Evolutionary conservation across 1,284 basidiomycete genomes (phyloP).

Genomic region (Jaminaea rosea): DNA sequence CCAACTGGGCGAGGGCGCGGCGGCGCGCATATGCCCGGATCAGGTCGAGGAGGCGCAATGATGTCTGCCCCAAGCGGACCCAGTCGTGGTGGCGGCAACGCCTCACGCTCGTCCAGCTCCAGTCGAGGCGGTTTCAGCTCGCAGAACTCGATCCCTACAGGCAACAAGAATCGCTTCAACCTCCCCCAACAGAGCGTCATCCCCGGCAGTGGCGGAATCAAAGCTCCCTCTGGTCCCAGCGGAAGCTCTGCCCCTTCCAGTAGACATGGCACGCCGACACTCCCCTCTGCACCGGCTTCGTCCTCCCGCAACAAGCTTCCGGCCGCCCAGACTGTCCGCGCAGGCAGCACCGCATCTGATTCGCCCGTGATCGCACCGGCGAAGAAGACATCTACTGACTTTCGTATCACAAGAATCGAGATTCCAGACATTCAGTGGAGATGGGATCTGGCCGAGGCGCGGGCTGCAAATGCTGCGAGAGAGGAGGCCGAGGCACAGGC

Average conservation of each 20-base stretch:
- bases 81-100: too few relatives aligned
- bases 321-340: neutral
- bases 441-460: conserved; percentile 15
- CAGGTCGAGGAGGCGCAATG: too few relatives aligned
- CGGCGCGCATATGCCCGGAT: too few relatives aligned
- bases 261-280: too few relatives aligned
- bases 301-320: neutral
- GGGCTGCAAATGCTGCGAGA: conserved; percentile 4
- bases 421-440: conserved; percentile 28
- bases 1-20: too few relatives aligned
- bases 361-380: conserved; percentile 2
- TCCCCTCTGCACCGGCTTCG: too few relatives aligned
- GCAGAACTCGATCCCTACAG: conserved; percentile 15
- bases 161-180: neutral
- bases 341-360: conserved; percentile 4
- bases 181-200: too few relatives aligned
- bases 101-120: neutral
- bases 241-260: too few relatives aligned
- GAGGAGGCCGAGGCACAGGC: conserved; percentile 11
- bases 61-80: too few relatives aligned
- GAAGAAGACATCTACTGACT: conserved; percentile 22
- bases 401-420: conserved; percentile 22
- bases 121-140: conserved; percentile 10
- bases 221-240: too few relatives aligned
- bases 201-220: too few relatives aligned